Evolutionary conservation across 352 stramenopile species (phyloP).

Genomic region (Pythium dissotocum): DNA sequence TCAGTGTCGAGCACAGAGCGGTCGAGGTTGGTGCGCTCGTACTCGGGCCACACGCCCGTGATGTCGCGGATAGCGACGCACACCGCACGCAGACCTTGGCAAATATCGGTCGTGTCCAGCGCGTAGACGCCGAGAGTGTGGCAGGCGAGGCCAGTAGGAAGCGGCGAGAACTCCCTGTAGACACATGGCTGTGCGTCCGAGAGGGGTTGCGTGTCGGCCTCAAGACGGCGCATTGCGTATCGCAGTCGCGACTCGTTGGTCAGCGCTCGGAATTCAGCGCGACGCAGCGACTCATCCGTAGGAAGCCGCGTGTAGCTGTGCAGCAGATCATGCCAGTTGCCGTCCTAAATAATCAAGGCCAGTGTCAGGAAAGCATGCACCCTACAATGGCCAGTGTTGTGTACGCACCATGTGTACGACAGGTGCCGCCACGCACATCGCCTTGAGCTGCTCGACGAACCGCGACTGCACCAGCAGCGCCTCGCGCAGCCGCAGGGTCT

Average conservation of each 20-base stretch:
- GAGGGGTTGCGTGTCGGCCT: slow-evolving; percentile 2
- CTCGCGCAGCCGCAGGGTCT: slow-evolving; percentile 8
- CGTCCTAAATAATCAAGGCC: background rate
- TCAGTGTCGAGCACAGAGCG: slow-evolving; percentile 6
- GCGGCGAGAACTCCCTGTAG: background rate
- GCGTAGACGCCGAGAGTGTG: slow-evolving; percentile 8
- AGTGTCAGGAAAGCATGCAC: background rate
- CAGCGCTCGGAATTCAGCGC: background rate
- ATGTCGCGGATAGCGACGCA: slow-evolving; percentile 17
- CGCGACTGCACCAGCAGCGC: slow-evolving; percentile 2
- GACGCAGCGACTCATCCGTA: background rate
- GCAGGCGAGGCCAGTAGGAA: background rate
- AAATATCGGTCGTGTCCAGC: slow-evolving; percentile 10
- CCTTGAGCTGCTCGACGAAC: background rate
- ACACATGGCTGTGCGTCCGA: background rate
- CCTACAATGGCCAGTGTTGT: no score
- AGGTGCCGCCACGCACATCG: background rate
- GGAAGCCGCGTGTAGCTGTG: slow-evolving; percentile 12
- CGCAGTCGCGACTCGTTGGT: slow-evolving; percentile 5
- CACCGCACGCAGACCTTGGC: background rate
- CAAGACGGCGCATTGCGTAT: slow-evolving; percentile 4
- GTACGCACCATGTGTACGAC: background rate
- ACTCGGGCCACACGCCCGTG: background rate
- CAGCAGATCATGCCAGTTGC: slow-evolving; percentile 5
- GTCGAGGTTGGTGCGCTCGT: background rate